Evolutionary conservation across 192 early-diverging fungal species (phyloP).

Genomic region (Backusella australiensis): DNA sequence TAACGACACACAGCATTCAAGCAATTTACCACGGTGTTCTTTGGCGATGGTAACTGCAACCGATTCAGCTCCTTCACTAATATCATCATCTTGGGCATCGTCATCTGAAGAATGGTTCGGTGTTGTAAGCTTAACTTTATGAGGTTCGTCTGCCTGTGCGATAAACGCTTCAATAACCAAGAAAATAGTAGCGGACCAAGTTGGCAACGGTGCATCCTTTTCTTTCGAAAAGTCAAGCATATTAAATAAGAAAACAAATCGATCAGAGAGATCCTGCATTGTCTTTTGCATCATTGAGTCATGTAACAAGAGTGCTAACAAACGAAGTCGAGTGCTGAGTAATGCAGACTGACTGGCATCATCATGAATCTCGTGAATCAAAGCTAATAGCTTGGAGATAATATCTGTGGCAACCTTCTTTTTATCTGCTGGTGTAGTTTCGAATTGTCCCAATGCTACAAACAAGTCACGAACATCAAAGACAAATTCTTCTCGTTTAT

Average conservation of each 20-base stretch:
- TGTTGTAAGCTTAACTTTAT: slow-evolving; percentile 4
- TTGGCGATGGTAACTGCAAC: slow-evolving; percentile 13
- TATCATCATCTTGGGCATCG: slow-evolving; percentile 19
- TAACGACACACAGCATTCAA: slow-evolving; percentile 38
- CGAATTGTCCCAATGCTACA: slow-evolving; percentile 50
- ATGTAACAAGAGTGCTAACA: slow-evolving; percentile 58
- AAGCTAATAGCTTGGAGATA: neutral
- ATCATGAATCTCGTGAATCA: neutral
- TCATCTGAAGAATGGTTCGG: neutral
- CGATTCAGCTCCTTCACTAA: slow-evolving; percentile 27
- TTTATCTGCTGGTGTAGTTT: slow-evolving; percentile 24
- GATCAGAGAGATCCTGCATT: slow-evolving; percentile 26
- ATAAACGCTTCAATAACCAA: slow-evolving; percentile 66
- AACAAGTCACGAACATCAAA: slow-evolving; percentile 69
- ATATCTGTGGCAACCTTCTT: neutral
- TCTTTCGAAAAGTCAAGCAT: slow-evolving; percentile 22
- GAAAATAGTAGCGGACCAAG: slow-evolving; percentile 58
- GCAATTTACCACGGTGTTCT: slow-evolving; percentile 31
- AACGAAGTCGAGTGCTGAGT: slow-evolving; percentile 36
- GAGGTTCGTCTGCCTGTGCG: slow-evolving; percentile 63
- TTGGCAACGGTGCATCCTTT: slow-evolving; percentile 24
- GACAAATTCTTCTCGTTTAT: slow-evolving; percentile 56
- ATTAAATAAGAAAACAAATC: slow-evolving; percentile 19
- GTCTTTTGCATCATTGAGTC: slow-evolving; percentile 54
- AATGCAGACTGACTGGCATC: neutral